A percentile compares a stretch with the other conserved stretches of the same genome.
These are phyloP conservation scores for Staphylotrichum longicolle DNA, from an alignment of 495 filamentous ascomycete species.

Conservation along the genomic window DNA sequence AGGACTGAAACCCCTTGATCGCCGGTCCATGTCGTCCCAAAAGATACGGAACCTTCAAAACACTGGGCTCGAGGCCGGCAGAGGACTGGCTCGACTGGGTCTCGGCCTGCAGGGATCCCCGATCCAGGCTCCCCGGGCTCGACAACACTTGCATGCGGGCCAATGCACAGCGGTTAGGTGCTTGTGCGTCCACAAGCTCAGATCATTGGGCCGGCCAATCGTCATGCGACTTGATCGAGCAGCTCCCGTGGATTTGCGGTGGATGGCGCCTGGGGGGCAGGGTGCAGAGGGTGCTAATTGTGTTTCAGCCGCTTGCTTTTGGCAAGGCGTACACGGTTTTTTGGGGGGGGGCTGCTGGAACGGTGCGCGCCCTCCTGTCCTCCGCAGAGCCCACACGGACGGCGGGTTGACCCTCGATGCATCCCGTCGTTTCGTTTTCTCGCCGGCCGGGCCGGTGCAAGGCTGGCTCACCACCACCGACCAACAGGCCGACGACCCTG, in stretches of 20 bases:
- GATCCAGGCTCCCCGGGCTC: conserved; percentile 25
- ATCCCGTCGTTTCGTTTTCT: too few species aligned
- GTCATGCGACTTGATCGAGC: conserved; percentile 4
- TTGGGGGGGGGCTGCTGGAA: background rate
- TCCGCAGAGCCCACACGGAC: background rate
- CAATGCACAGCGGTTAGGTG: conserved; percentile 45
- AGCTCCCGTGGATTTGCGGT: background rate
- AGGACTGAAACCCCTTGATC: conserved; percentile 17
- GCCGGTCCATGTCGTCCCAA: background rate
- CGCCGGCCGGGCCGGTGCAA: background rate
- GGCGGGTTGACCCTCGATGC: conserved; percentile 5
- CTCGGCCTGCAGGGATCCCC: conserved; percentile 32
- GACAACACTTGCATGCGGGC: conserved; percentile 39
- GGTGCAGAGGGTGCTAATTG: conserved; percentile 15
- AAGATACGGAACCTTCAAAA: background rate
- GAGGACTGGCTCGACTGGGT: background rate
- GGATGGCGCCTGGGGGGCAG: background rate
- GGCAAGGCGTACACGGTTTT: conserved; percentile 8
- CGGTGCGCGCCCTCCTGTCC: conserved; percentile 9
- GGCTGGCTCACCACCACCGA: background rate
- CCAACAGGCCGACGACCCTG: background rate
- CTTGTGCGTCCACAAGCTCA: conserved; percentile 33
- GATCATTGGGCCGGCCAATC: conserved; percentile 32
- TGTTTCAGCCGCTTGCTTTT: conserved; percentile 33
- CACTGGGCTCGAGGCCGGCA: background rate